A percentile compares a stretch with the other conserved stretches of the same genome.
These are phyloP conservation scores for Leptographium lundbergii DNA, from an alignment of 2,329 filamentous ascomycete genomes.

Conservation along the genomic window DNA sequence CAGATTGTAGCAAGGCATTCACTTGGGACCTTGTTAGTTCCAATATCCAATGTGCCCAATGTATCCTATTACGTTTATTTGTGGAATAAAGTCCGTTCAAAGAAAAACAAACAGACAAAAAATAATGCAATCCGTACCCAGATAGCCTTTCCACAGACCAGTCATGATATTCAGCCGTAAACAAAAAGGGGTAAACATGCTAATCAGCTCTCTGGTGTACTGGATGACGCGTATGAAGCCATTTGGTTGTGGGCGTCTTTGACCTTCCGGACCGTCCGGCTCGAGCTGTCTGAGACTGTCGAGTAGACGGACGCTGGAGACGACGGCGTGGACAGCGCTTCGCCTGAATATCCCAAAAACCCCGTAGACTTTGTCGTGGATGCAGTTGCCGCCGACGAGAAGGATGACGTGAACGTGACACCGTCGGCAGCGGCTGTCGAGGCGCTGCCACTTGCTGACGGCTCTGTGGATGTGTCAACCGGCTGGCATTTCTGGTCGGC, in stretches of 20 bases:
- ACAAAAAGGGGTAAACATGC: neutral
- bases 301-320: neutral
- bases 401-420: neutral
- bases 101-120: neutral
- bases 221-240: neutral
- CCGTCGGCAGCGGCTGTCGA: neutral
- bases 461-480: neutral
- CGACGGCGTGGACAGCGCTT: neutral
- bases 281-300: neutral
- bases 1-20: neutral
- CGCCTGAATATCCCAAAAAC: neutral
- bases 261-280: neutral
- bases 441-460: neutral
- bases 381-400: neutral
- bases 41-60: neutral
- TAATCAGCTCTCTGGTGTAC: neutral
- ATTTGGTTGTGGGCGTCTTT: neutral
- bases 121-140: neutral
- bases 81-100: neutral
- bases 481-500: neutral
- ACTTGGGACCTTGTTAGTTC: neutral
- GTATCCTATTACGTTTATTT: neutral
- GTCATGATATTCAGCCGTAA: neutral
- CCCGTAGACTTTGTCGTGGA: neutral
- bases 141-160: neutral